Evolutionary conservation across 257 asterid genomes (phyloP), one percentile per base, ranked within the genome.

Genomic region (Solanum raphanifolium): DNA sequence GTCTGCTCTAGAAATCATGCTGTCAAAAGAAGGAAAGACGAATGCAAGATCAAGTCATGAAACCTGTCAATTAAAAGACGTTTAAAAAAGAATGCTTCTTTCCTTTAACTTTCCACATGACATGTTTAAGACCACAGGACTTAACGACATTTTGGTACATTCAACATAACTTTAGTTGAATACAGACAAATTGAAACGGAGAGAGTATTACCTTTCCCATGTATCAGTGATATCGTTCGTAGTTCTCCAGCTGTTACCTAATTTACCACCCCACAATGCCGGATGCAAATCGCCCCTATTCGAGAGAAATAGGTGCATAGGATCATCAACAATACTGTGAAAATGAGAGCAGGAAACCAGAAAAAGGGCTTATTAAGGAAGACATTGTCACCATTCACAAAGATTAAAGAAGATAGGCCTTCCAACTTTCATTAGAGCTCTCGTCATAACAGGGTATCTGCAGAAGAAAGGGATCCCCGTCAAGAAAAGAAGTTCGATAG

Each of bases 251-350:
- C 99, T 95, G 87, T 96, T 96, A 86, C 99, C 99, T 29, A 94
- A 78, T 3, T 52, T 87, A 34, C 84, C 88, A 48, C 95, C 98
- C 98, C 98, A 96, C 71, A 91, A 86, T 68, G 99, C 98, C 3
- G 98, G 99, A 89, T 94, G 99, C 97, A 95, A 34, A 82, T 96
- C 99, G 23, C 99, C 99, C 99, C 99, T 96, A 89, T 46, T 62
- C 66, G 9, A 39, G 27, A 29, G 27, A 55, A 25, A 85, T 15
- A 13, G 65, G 82, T 29, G 27, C 15, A 43, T 34, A 3, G 15
- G 36, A 20, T 4, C 39, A 62, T 23, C 46, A 62, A 62, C 21
- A 21, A 32, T 7, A 25, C 29, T 9, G 66, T 9, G 23, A 87
- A 84, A 83, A 87, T 87, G 6, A 18, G 69, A 82, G 86, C 27